A percentile compares a stretch with the other conserved stretches of the same genome.
Conservation (phyloP, 306 rosid species). For the Prosopis cineraria region DNA sequence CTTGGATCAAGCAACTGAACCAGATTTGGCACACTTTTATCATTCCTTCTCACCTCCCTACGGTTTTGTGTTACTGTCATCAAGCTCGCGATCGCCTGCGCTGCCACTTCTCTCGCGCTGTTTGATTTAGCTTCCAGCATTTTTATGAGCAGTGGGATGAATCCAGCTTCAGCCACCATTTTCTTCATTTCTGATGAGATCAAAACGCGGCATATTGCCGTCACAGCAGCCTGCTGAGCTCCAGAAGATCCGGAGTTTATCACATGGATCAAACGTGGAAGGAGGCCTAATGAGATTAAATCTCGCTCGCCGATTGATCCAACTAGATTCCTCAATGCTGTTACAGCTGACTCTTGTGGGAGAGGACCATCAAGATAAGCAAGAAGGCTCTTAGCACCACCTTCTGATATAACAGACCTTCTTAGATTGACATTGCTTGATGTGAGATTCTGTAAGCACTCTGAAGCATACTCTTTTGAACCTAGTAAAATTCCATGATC, state of each 20-base stretch:
- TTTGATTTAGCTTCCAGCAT: conserved; percentile 89
- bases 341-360: conserved; percentile 83
- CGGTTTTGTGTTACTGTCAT: conserved; percentile 57
- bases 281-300: conserved; percentile 57
- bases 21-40: conserved; percentile 76
- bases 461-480: conserved; percentile 85
- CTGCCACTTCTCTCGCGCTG: conserved; percentile 65
- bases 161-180: conserved; percentile 71
- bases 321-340: conserved; percentile 74
- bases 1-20: conserved; percentile 91
- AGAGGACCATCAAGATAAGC: conserved; percentile 76
- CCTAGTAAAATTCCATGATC: conserved; percentile 74
- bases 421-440: conserved; percentile 72
- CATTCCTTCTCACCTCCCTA: conserved; percentile 70
- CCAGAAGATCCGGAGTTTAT: conserved; percentile 71
- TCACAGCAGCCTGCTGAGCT: conserved; percentile 78
- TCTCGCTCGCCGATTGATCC: conserved; percentile 56
- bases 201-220: conserved; percentile 61
- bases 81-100: conserved; percentile 72
- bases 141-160: conserved; percentile 69
- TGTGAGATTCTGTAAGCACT: conserved; percentile 85
- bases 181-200: conserved; percentile 62
- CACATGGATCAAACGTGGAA: conserved; percentile 67
- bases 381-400: conserved; percentile 75
- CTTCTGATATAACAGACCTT: conserved; percentile 70